Conservation (phyloP, 768 basidiomycete species). For the Trametes gibbosa region DNA sequence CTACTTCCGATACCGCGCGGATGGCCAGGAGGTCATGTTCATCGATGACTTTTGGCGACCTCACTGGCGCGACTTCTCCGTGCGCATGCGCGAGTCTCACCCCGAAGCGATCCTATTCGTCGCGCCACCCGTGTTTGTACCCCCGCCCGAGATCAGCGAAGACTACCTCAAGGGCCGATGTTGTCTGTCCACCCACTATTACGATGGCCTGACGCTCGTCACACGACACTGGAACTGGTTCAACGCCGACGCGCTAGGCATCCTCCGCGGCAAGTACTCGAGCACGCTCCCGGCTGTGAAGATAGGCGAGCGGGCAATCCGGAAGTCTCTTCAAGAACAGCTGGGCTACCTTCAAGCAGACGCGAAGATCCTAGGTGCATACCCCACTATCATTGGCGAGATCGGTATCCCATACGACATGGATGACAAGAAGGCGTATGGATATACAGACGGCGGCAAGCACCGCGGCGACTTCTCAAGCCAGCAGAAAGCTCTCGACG, state of each 20-base stretch:
- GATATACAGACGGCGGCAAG: conserved; percentile 65
- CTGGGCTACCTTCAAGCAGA: conserved; percentile 78
- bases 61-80: conserved; percentile 57
- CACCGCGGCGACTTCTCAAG: conserved; percentile 69
- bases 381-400: conserved; percentile 92
- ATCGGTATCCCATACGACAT: conserved; percentile 95
- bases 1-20: conserved; percentile 56
- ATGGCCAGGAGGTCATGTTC: conserved; percentile 56
- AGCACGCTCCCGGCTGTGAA: conserved; percentile 68
- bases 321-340: conserved; percentile 79
- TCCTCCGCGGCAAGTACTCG: conserved; percentile 82
- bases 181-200: conserved; percentile 84
- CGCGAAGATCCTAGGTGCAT: conserved; percentile 59
- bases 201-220: conserved; percentile 92
- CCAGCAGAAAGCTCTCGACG: conserved; percentile 86
- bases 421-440: conserved; percentile 85
- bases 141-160: conserved; percentile 61
- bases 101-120: conserved; percentile 86
- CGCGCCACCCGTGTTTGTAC: conserved; percentile 86
- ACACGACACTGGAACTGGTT: conserved; percentile 92
- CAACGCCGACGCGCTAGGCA: conserved; percentile 91
- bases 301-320: conserved; percentile 81
- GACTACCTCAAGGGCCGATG: conserved; percentile 62
- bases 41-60: conserved; percentile 78
- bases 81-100: conserved; percentile 63